phyloP scores from a whole-genome alignment of 768 basidiomycete species.

The Hortiboletus campestris region DNA sequence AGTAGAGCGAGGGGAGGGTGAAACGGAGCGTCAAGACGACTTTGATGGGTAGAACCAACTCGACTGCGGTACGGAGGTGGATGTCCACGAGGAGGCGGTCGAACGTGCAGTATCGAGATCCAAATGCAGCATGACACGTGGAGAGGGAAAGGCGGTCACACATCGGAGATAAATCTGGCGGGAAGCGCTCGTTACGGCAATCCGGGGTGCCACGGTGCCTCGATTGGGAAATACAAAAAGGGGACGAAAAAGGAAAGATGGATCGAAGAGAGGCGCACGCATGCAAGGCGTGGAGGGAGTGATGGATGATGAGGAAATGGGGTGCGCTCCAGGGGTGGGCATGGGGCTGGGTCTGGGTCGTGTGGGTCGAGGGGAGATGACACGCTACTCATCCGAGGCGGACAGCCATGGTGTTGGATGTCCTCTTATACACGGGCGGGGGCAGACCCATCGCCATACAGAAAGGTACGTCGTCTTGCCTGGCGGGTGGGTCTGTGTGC shows the following conservation, averaged over 20 bases:
- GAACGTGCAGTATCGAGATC: slow-evolving; percentile 22
- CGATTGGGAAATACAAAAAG: slow-evolving; percentile 20
- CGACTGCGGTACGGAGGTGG: slow-evolving; percentile 20
- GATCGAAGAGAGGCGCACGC: slow-evolving; percentile 18
- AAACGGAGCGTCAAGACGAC: not conserved
- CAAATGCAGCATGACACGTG: slow-evolving; percentile 25
- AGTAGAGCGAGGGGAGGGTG: not conserved
- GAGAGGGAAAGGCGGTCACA: slow-evolving; percentile 1
- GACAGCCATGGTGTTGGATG: slow-evolving; percentile 20
- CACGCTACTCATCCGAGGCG: slow-evolving; percentile 6
- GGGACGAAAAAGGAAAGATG: slow-evolving; percentile 9
- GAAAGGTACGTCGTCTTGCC: slow-evolving; percentile 25
- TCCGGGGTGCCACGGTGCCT: slow-evolving; percentile 30
- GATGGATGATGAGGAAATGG: slow-evolving; percentile 23
- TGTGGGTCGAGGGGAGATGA: slow-evolving; percentile 27
- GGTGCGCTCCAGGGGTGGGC: slow-evolving; percentile 18
- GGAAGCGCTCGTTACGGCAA: slow-evolving; percentile 23
- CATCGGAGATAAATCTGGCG: slow-evolving; percentile 30
- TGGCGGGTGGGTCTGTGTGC: no score
- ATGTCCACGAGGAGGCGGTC: slow-evolving; percentile 14
- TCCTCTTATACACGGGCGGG: slow-evolving; percentile 20
- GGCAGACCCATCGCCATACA: slow-evolving; percentile 8
- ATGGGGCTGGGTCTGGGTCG: slow-evolving; percentile 21
- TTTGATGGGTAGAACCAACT: slow-evolving; percentile 3
- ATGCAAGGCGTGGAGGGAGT: slow-evolving; percentile 21